These are phyloP conservation scores for Cystobasidiopsis lactophilus DNA, from an alignment of 768 basidiomycete genomes.

Conservation along the genomic window DNA sequence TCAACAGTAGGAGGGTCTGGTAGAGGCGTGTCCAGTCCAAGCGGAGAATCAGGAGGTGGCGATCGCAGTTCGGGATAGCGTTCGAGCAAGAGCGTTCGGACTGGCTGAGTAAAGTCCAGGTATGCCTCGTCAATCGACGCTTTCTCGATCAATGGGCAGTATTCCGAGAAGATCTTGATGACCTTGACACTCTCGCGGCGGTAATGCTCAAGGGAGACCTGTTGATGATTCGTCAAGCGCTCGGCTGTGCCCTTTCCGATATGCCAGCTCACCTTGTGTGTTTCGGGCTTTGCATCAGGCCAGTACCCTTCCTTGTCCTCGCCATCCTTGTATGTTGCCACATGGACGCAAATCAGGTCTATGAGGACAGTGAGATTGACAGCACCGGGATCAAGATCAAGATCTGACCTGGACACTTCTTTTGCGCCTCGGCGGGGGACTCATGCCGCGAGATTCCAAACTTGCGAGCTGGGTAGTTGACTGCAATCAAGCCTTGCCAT, in stretches of 20 bases:
- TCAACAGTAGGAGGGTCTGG: slow-evolving; percentile 44
- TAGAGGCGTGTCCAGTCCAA: slow-evolving; percentile 49
- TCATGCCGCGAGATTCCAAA: slow-evolving; percentile 87
- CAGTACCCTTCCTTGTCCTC: slow-evolving; percentile 72
- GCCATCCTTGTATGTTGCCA: slow-evolving; percentile 79
- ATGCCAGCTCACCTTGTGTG: slow-evolving; percentile 57
- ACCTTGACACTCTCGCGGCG: slow-evolving; percentile 76
- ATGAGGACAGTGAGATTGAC: background rate
- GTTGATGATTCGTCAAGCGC: background rate
- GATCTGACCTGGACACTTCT: slow-evolving; percentile 48
- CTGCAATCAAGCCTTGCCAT: slow-evolving; percentile 75
- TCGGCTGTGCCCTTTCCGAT: background rate
- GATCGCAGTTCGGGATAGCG: slow-evolving; percentile 54
- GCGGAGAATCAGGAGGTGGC: slow-evolving; percentile 29
- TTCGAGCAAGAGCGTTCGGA: slow-evolving; percentile 50
- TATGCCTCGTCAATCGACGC: slow-evolving; percentile 96
- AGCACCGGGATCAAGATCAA: no score
- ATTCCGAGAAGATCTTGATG: slow-evolving; percentile 53
- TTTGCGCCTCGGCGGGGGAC: slow-evolving; percentile 41
- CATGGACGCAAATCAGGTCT: slow-evolving; percentile 39
- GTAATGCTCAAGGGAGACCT: slow-evolving; percentile 87
- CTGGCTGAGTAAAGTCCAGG: slow-evolving; percentile 64
- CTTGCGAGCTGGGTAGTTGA: slow-evolving; percentile 82
- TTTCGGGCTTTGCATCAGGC: slow-evolving; percentile 65
- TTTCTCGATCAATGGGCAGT: slow-evolving; percentile 44